Evolutionary conservation across 2,329 filamentous ascomycete genomes (phyloP).

Genomic region (Falciphora oryzae): DNA sequence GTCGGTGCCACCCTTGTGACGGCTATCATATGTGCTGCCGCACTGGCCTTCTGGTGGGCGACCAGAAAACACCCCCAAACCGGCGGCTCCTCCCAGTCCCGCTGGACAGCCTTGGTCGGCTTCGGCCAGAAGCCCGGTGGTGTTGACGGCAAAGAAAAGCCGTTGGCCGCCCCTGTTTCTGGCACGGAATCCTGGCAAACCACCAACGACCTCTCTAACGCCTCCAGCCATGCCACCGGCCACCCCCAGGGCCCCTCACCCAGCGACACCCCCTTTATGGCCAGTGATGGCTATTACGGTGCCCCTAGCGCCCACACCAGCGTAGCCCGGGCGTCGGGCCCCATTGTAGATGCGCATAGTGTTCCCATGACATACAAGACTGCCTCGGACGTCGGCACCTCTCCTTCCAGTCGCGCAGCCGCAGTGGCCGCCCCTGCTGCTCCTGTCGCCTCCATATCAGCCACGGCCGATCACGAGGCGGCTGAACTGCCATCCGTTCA

Average conservation of each 20-base stretch:
- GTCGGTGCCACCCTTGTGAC: neutral
- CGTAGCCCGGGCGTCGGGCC: neutral
- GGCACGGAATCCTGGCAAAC: neutral
- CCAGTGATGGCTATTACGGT: neutral
- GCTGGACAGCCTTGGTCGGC: too few relatives aligned
- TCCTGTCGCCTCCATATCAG: neutral
- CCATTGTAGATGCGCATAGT: neutral
- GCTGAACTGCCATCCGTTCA: constrained; percentile 2
- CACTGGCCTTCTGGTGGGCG: neutral
- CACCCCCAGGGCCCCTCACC: neutral
- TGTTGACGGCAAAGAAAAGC: neutral
- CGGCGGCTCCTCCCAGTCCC: too few relatives aligned
- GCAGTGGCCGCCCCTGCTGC: neutral
- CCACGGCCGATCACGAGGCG: neutral
- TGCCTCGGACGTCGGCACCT: neutral
- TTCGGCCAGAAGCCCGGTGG: too few relatives aligned
- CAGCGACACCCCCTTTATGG: neutral
- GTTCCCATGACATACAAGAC: neutral
- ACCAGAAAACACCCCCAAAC: neutral
- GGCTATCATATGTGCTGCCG: neutral
- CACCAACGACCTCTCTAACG: neutral
- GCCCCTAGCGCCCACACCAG: neutral
- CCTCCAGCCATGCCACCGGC: neutral
- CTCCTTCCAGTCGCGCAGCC: neutral
- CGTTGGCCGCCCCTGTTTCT: neutral